Evolutionary conservation across 768 basidiomycete genomes (phyloP).

Genomic region (Guyanaporus albipodus): DNA sequence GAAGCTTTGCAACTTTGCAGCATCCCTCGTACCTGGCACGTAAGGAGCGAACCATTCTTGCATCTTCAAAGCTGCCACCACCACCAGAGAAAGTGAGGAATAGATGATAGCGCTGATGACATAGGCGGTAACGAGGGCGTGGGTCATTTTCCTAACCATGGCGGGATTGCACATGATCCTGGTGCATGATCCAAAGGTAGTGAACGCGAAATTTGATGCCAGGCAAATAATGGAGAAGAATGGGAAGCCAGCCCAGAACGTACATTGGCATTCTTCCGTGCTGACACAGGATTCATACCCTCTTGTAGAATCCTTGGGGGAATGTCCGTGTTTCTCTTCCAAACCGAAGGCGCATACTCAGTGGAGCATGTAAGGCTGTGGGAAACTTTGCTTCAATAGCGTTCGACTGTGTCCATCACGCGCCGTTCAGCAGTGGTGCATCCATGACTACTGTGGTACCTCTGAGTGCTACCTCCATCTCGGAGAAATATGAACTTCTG

Average conservation of each 20-base stretch:
- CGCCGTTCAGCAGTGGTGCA: no score
- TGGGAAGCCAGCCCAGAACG: slow-evolving; percentile 2
- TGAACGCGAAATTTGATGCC: background rate
- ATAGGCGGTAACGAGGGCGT: slow-evolving; percentile 21
- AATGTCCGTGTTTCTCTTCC: no score
- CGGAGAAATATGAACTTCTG: slow-evolving; percentile 20
- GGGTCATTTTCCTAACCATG: slow-evolving; percentile 11
- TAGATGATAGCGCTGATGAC: slow-evolving; percentile 28
- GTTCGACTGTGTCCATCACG: no score
- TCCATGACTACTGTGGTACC: no score
- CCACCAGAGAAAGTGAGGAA: slow-evolving; percentile 26
- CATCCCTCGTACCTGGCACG: background rate
- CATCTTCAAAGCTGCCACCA: slow-evolving; percentile 7
- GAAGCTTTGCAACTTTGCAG: background rate
- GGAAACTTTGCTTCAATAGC: no score
- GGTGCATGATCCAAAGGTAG: background rate
- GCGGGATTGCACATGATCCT: slow-evolving; percentile 5
- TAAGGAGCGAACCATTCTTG: slow-evolving; percentile 4
- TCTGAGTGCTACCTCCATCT: slow-evolving; percentile 2
- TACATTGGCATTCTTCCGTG: slow-evolving; percentile 15
- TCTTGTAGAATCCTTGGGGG: background rate
- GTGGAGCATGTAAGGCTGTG: no score
- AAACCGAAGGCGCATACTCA: no score
- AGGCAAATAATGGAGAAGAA: background rate
- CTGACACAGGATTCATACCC: no score